Base-by-base conservation (phyloP, 2,329 filamentous ascomycete genomes). In the Eutypa lata region DNA sequence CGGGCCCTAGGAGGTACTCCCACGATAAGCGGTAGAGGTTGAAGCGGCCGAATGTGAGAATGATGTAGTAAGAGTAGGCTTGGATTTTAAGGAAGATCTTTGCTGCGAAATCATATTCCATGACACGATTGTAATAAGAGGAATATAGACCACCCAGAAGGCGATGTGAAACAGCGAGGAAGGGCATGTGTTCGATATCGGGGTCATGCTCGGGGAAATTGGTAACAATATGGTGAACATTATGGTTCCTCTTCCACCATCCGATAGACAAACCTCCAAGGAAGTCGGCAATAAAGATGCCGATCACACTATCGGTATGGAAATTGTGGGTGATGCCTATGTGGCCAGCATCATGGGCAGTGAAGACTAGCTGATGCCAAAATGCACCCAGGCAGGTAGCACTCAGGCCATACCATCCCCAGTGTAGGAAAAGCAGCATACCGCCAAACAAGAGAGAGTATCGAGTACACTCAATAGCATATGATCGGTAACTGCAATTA, bases 181-280 rank as follows among this genome's bases (percentile, higher is more conserved):
- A 87, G 3, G 92, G 92, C 71, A 96, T 83, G 68, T 96, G 88
- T 68, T 93, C 85, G 62, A 97, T 97, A 68, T 97, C 93, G 0
- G 94, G 93, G 68, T 97, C 93, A 68, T 97, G 93, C 70, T 97
- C 94, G 14, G 92, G 90, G 43, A 88, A 88, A 70, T 97, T 97
- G 18, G 94, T 97, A 49, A 97, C 88, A 61, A 97, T 91, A 66
- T 97, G 93, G 68, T 97, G 93, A 8, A 97, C 91, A 66, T 97
- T 97, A 72, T 97, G 93, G 68, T 86, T 97, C 56, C 85, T 82
- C 73, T 97, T 97, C 93, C 94, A 99, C 94, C 94, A 99, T 44
- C 93, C 90, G 50, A 96, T 74, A 24, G 91, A 96, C 33, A 99
- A 73, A 0, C 94, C 94, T 37, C 94, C 94, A 19, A 94, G 75